These are phyloP conservation scores for Beauveria asiatica DNA, from an alignment of 2,329 filamentous ascomycete species.

Conservation along the genomic window DNA sequence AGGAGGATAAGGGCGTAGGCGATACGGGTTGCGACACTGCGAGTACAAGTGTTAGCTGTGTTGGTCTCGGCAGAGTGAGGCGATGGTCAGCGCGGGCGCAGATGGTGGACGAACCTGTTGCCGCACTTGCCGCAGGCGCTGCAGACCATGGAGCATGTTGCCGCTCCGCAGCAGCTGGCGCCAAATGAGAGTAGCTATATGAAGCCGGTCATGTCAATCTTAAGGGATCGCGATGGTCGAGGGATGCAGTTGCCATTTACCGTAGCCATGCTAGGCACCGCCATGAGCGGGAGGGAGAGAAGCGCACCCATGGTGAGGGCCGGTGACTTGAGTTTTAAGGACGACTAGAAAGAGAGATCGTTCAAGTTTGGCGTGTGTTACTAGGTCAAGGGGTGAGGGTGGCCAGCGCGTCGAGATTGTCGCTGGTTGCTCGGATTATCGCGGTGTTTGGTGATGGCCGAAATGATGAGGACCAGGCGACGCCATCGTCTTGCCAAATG, in stretches of 20 bases:
- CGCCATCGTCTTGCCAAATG: neutral
- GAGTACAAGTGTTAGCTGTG: constrained; percentile 13
- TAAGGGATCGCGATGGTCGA: neutral
- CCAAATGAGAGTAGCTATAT: constrained; percentile 64
- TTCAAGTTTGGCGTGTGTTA: neutral
- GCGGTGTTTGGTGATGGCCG: constrained; percentile 5
- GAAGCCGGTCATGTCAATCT: constrained; percentile 11
- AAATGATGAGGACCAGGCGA: constrained; percentile 6
- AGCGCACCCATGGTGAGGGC: constrained; percentile 70
- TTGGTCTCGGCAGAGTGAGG: neutral
- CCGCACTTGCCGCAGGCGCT: constrained; percentile 94
- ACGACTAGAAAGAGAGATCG: neutral
- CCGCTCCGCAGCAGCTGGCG: constrained; percentile 91
- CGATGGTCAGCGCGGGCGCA: neutral
- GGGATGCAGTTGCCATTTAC: constrained; percentile 45
- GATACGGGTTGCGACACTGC: constrained; percentile 89
- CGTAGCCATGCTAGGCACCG: constrained; percentile 75
- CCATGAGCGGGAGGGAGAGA: constrained; percentile 81
- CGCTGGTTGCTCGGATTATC: neutral
- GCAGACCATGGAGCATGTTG: constrained; percentile 92
- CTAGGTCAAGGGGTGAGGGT: neutral
- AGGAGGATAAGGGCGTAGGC: constrained; percentile 92
- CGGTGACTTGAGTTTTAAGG: neutral
- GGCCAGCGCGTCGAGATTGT: neutral
- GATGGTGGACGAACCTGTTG: constrained; percentile 58